Conservation (phyloP, 306 rosid species). For the Ormosia emarginata region DNA sequence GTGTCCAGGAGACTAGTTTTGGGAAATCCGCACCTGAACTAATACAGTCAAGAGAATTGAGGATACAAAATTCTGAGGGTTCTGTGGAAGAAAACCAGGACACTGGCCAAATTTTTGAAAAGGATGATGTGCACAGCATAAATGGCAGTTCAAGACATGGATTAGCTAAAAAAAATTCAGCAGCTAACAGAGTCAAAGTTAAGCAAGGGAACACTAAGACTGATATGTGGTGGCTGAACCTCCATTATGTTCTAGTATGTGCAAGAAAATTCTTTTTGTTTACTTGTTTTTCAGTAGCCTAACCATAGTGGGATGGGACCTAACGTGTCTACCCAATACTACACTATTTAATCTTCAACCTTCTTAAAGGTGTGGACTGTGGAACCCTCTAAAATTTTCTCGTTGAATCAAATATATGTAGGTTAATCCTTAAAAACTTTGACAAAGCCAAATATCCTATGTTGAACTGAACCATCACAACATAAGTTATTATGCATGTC, state of each 20-base stretch:
- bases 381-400: neutral
- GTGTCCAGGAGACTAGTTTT: slow-evolving; percentile 31
- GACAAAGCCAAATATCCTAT: neutral
- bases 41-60: slow-evolving; percentile 21
- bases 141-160: slow-evolving; percentile 35
- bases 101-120: slow-evolving; percentile 9
- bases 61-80: slow-evolving; percentile 22
- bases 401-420: neutral
- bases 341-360: neutral
- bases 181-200: slow-evolving; percentile 21
- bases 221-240: slow-evolving; percentile 74
- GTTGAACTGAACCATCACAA: neutral
- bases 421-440: neutral
- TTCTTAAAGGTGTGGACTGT: neutral
- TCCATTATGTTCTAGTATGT: slow-evolving; percentile 84
- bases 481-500: neutral
- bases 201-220: slow-evolving; percentile 37
- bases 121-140: slow-evolving; percentile 24
- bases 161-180: slow-evolving; percentile 25
- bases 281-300: slow-evolving; percentile 12
- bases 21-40: slow-evolving; percentile 42
- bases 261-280: neutral
- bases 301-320: neutral
- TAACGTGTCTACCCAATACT: neutral
- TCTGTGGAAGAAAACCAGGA: slow-evolving; percentile 26